These are phyloP conservation scores for Claviceps fusiformis DNA, from an alignment of 2,329 filamentous ascomycete species.

Conservation along the genomic window DNA sequence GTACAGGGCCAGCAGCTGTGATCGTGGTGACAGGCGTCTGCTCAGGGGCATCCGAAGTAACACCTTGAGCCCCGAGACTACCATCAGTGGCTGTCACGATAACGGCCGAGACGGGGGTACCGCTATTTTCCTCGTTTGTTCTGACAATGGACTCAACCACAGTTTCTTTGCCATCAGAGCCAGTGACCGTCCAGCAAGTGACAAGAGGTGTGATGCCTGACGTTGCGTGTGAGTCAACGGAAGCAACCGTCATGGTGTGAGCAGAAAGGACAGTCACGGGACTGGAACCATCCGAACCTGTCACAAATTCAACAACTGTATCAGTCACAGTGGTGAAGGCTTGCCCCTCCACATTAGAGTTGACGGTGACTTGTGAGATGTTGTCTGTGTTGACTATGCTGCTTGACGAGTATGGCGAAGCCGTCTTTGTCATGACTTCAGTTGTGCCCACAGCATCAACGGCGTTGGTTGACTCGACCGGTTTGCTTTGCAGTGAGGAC, in stretches of 20 bases:
- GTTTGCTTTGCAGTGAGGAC: constrained; percentile 6
- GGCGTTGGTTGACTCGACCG: constrained; percentile 8
- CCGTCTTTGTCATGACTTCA: constrained; percentile 1
- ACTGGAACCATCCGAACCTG: constrained; percentile 7
- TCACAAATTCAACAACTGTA: constrained; percentile 11
- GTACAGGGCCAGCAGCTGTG: constrained; percentile 2
- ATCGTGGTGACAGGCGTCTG: constrained; percentile 6
- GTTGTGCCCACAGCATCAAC: constrained; percentile 7
- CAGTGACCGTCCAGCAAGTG: constrained; percentile 10
- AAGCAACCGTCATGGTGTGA: constrained; percentile 11
- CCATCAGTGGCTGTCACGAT: not conserved
- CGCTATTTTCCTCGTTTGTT: constrained; percentile 1
- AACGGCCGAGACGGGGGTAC: not conserved
- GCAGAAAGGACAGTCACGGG: constrained; percentile 11
- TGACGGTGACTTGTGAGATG: constrained; percentile 3
- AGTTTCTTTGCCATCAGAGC: constrained; percentile 14
- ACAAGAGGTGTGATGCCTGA: constrained; percentile 4
- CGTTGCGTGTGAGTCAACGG: not conserved
- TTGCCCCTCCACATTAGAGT: not conserved
- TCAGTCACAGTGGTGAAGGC: constrained; percentile 12
- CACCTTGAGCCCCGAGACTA: not conserved
- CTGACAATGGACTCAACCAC: constrained; percentile 18
- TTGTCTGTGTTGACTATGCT: not conserved
- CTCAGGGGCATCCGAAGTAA: not conserved
- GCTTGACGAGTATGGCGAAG: not conserved